These are phyloP conservation scores for Pseudocercospora musae DNA, from an alignment of 2,329 filamentous ascomycete genomes.

Conservation along the genomic window DNA sequence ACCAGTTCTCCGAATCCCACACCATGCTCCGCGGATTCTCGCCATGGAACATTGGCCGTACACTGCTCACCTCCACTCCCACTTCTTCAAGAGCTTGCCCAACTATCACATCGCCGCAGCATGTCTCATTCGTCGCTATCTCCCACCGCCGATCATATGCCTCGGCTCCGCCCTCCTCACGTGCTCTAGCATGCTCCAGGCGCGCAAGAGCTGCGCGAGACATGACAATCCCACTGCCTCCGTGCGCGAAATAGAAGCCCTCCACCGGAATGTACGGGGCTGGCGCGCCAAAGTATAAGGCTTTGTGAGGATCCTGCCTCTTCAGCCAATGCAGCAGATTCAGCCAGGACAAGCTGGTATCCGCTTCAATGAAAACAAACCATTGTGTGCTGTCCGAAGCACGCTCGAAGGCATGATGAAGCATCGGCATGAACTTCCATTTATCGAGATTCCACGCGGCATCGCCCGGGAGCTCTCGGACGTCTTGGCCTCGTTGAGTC, in stretches of 20 bases:
- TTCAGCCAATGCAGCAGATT: constrained; percentile 46
- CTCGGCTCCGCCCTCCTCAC: constrained; percentile 3
- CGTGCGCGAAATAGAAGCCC: constrained; percentile 22
- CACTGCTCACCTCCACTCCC: constrained; percentile 20
- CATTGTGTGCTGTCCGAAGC: constrained; percentile 45
- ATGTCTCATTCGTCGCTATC: constrained; percentile 17
- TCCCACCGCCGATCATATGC: constrained; percentile 27
- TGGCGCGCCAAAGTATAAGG: constrained; percentile 51
- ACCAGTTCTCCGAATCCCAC: constrained; percentile 25
- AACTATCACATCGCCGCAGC: constrained; percentile 28
- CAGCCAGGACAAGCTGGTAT: constrained; percentile 47
- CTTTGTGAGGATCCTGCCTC: constrained; percentile 41
- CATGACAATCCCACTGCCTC: constrained; percentile 28
- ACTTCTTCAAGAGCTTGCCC: constrained; percentile 28
- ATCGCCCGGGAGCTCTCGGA: constrained; percentile 27
- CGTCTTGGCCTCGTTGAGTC: constrained; percentile 31
- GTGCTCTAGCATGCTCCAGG: constrained; percentile 2
- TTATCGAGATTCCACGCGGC: constrained; percentile 55
- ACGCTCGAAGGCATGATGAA: constrained; percentile 49
- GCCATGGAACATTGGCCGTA: constrained; percentile 24
- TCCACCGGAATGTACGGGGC: constrained; percentile 40
- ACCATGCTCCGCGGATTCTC: constrained; percentile 20
- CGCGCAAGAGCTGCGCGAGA: constrained; percentile 23
- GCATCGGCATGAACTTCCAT: constrained; percentile 57
- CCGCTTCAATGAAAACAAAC: constrained; percentile 54